These are phyloP conservation scores for Samsoniella hepiali DNA, from an alignment of 2,329 filamentous ascomycete genomes.

Conservation along the genomic window DNA sequence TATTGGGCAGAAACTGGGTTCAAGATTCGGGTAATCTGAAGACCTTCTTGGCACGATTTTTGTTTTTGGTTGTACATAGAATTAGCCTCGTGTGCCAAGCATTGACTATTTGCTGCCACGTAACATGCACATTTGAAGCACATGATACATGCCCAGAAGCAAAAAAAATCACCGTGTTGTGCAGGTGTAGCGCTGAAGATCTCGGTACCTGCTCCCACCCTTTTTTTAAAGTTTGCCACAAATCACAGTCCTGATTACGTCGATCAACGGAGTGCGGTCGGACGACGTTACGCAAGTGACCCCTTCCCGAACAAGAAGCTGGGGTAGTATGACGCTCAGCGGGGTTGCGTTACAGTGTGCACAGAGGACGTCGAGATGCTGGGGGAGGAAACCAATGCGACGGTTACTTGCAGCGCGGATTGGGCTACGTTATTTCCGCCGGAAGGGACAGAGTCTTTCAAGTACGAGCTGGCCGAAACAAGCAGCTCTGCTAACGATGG, in stretches of 20 bases:
- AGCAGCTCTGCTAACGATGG: not conserved
- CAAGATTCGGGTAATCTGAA: slow-evolving; percentile 6
- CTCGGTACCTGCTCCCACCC: slow-evolving; percentile 1
- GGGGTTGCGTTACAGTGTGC: not conserved
- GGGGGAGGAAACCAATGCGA: not conserved
- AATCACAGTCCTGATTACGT: not conserved
- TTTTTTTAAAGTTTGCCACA: slow-evolving; percentile 1
- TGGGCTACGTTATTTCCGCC: not conserved
- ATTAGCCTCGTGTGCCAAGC: slow-evolving; percentile 16
- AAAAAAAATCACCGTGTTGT: not conserved
- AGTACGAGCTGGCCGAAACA: not conserved
- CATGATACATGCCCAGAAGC: slow-evolving; percentile 12
- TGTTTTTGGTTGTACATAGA: slow-evolving; percentile 16
- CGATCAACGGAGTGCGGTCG: not conserved
- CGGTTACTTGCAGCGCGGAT: not conserved
- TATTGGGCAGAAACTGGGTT: slow-evolving; percentile 2
- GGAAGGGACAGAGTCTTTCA: not conserved
- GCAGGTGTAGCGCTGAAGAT: slow-evolving; percentile 2
- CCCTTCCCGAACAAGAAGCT: not conserved
- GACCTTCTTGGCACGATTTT: not conserved
- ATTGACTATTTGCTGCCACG: slow-evolving; percentile 15
- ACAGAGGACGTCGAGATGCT: not conserved
- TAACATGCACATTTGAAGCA: slow-evolving; percentile 3
- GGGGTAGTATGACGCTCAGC: not conserved
- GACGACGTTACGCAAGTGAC: not conserved